Conservation (phyloP, 106 monocot genomes). For the Dactylorhiza incarnata region DNA sequence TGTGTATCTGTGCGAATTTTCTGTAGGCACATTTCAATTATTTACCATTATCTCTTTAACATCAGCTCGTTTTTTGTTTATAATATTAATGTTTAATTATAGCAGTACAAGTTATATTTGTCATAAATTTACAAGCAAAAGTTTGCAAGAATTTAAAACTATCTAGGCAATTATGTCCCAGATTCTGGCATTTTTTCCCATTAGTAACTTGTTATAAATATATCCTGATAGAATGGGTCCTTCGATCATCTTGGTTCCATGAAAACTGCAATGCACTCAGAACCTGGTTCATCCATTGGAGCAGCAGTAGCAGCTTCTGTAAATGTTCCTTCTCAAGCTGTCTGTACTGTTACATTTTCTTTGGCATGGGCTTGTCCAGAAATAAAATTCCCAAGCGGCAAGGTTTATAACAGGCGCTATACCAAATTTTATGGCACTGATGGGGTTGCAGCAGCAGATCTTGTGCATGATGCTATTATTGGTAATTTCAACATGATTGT, state of each 20-base stretch:
- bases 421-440: constrained; percentile 60
- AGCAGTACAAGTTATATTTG: too few species aligned
- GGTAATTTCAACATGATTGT: constrained; percentile 19
- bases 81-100: too few species aligned
- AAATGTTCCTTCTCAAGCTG: constrained; percentile 33
- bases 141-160: too few species aligned
- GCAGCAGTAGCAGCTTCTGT: constrained; percentile 72
- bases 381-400: constrained; percentile 33
- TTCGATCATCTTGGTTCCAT: constrained; percentile 29
- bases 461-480: constrained; percentile 56
- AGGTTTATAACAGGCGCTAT: constrained; percentile 42
- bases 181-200: too few species aligned
- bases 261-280: constrained; percentile 15
- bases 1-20: too few species aligned
- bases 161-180: too few species aligned
- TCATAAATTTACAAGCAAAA: too few species aligned
- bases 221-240: constrained; percentile 29
- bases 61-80: too few species aligned
- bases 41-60: too few species aligned
- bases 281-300: constrained; percentile 52
- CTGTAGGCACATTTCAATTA: too few species aligned
- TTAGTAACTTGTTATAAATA: too few species aligned
- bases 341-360: constrained; percentile 47
- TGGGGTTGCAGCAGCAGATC: constrained; percentile 46
- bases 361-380: constrained; percentile 55